These are phyloP conservation scores for Fusarium graminum DNA, from an alignment of 2,329 filamentous ascomycete genomes.

Conservation along the genomic window DNA sequence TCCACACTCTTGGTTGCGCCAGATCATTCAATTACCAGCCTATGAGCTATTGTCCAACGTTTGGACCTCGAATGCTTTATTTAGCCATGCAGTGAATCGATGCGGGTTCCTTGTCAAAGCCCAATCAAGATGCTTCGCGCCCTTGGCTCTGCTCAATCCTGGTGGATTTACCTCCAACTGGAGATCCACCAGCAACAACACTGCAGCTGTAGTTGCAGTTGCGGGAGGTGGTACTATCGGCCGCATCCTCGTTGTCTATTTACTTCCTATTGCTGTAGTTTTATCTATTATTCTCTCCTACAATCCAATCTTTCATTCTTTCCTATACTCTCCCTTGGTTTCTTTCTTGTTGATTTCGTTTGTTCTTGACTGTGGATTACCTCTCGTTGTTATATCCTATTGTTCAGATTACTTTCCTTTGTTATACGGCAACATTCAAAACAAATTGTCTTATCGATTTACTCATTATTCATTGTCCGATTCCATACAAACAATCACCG, in stretches of 20 bases:
- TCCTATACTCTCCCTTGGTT: conserved; percentile 4
- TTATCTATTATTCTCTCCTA: conserved; percentile 26
- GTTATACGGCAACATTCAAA: conserved; percentile 31
- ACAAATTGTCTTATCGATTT: conserved; percentile 16
- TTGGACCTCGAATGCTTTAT: conserved; percentile 45
- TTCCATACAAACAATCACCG: conserved; percentile 18
- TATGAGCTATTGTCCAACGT: conserved; percentile 43
- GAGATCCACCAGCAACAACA: conserved; percentile 31
- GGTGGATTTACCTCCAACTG: conserved; percentile 30
- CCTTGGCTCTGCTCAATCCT: conserved; percentile 36
- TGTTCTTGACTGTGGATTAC: conserved; percentile 17
- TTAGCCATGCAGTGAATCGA: conserved; percentile 46
- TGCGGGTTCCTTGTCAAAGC: conserved; percentile 27
- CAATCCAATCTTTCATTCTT: conserved; percentile 14
- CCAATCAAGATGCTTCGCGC: conserved; percentile 46
- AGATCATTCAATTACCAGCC: conserved; percentile 45
- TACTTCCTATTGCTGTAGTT: conserved; percentile 21
- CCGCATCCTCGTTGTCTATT: conserved; percentile 32
- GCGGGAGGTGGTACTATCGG: conserved; percentile 32
- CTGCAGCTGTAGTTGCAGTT: conserved; percentile 29
- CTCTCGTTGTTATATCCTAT: conserved; percentile 30
- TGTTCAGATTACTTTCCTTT: conserved; percentile 44
- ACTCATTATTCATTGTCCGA: conserved; percentile 29
- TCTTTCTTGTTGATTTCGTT: conserved; percentile 19
- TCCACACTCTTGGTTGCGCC: conserved; percentile 50